Evolutionary conservation across 345 rosid species (phyloP), one percentile per base, ranked within the genome.

Genomic region (Salix viminalis): DNA sequence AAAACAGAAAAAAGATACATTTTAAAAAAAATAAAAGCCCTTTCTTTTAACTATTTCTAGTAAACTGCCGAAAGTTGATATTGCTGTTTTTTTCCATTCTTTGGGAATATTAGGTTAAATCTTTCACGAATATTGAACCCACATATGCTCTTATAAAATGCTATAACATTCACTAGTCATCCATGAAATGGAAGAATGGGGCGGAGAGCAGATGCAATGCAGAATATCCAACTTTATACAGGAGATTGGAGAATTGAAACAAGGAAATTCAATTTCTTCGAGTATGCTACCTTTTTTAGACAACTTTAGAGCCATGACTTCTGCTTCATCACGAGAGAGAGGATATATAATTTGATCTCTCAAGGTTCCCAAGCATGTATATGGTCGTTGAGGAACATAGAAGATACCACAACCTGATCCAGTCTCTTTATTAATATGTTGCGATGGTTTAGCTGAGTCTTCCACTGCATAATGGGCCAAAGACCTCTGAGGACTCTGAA

Each of bases 301-400:
- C 75, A 89, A 70, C 82, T 89, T 87, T 70, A 83, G 60, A 67
- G 87, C 85, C 79, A 83, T 82, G 72, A 73, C 42, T 81, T 85
- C 88, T 41, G 98, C 99, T 86, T 96, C 98, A 81, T 91, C 91
- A 23, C 73, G 83, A 56, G 99, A 96, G 71, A 96, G 88, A 65
- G 99, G 99, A 83, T 96, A 96, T 85, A 96, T 96, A 71, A 96
- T 92, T 85, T 96, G 99, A 88, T 96, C 99, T 86, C 99, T 88
- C 84, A 96, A 82, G 73, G 97, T 96, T 78, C 99, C 99, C 80
- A 96, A 88, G 84, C 99, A 94, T 65, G 98, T 94, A 80, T 96
- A 96, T 15, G 98, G 98, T 58, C 89, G 85, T 75, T 96, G 99
- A 60, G 99, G 98, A 80, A 96, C 92, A 79, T 91, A 96, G 84